Conservation (phyloP, 441 rosid species). For the Pelargonium myrrhifolium region DNA sequence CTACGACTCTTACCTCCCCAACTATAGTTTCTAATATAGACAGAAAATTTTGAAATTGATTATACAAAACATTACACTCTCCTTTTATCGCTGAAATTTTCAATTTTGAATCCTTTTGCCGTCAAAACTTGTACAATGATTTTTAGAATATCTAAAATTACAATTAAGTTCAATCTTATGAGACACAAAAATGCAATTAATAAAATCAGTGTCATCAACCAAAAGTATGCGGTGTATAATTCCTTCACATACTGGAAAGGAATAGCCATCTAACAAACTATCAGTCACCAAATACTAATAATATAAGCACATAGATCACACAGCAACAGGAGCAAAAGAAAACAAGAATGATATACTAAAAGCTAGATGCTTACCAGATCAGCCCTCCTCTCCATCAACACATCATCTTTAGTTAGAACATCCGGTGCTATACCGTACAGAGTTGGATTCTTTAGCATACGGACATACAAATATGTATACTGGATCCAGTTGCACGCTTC, state of each 20-base stretch:
- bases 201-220: background rate
- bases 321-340: too few relatives aligned
- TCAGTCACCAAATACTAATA: background rate
- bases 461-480: slow-evolving; percentile 74
- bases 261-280: background rate
- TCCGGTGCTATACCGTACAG: slow-evolving; percentile 83
- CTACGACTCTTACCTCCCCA: background rate
- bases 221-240: background rate
- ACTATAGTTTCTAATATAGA: background rate
- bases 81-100: background rate
- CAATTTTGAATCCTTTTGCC: background rate
- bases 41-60: background rate
- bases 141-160: too few relatives aligned
- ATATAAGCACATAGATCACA: too few relatives aligned
- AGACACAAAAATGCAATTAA: background rate
- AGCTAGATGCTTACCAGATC: slow-evolving; percentile 58
- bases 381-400: slow-evolving; percentile 88
- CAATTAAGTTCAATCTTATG: too few relatives aligned
- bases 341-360: background rate
- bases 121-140: background rate
- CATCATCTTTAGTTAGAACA: slow-evolving; percentile 58
- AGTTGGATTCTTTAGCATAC: slow-evolving; percentile 77
- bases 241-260: background rate
- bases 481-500: slow-evolving; percentile 98
- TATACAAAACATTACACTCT: background rate